Evolutionary conservation across 2,329 filamentous ascomycete species (phyloP).

Genomic region (Fusarium vanettenii): DNA sequence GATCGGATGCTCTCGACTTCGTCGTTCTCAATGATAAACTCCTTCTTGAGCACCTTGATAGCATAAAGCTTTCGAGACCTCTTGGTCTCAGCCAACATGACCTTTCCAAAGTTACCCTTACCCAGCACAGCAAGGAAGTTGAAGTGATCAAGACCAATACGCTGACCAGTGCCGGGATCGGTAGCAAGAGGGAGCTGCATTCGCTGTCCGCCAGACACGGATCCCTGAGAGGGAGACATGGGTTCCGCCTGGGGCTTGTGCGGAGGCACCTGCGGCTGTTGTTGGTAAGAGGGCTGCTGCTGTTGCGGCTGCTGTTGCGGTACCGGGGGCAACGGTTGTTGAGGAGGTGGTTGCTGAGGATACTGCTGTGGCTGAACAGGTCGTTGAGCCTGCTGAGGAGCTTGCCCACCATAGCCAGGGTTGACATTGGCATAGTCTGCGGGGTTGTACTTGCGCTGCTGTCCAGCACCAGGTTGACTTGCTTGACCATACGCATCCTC

Average conservation of each 20-base stretch:
- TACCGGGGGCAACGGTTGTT: conserved; percentile 49
- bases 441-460: conserved; percentile 80
- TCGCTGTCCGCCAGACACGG: conserved; percentile 50
- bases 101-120: conserved; percentile 99
- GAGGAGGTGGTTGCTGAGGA: conserved; percentile 53
- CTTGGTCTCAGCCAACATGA: conserved; percentile 99
- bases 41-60: conserved; percentile 99
- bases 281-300: conserved; percentile 53
- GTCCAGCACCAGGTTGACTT: conserved; percentile 49
- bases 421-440: conserved; percentile 77
- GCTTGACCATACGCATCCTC: conserved; percentile 51
- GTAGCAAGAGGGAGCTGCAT: conserved; percentile 79
- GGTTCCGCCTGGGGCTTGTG: conserved; percentile 57
- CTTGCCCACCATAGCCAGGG: conserved; percentile 53
- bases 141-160: conserved; percentile 97
- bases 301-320: conserved; percentile 47
- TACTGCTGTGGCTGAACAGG: conserved; percentile 46
- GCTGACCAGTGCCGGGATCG: conserved; percentile 77
- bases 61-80: conserved; percentile 91
- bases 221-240: conserved; percentile 47
- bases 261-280: conserved; percentile 48
- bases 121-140: conserved; percentile 98
- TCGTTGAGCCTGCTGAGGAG: conserved; percentile 47
- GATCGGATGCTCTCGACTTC: conserved; percentile 98
- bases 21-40: conserved; percentile 99